A percentile compares a stretch with the other conserved stretches of the same genome.
Conservation (phyloP, 2,329 filamentous ascomycete species). For the Arthrobotrys conoides region DNA sequence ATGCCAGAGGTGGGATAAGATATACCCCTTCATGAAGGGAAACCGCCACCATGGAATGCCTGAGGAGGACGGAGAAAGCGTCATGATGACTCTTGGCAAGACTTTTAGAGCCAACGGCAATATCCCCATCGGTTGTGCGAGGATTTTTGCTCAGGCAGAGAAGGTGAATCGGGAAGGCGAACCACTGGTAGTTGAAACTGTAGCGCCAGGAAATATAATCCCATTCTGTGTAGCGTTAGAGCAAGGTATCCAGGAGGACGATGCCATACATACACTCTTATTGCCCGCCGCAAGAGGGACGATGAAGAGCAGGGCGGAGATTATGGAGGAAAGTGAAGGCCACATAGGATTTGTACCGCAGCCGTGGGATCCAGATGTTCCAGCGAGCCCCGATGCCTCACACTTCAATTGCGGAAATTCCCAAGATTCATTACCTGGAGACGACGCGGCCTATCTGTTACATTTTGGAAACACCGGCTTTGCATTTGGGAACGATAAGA, state of each 20-base stretch:
- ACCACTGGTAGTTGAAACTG: conserved; percentile 40
- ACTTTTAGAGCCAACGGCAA: conserved; percentile 58
- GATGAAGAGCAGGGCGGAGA: conserved; percentile 29
- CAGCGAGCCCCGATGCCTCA: conserved; percentile 28
- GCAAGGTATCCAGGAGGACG: conserved; percentile 50
- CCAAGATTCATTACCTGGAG: conserved; percentile 43
- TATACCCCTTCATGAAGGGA: conserved; percentile 56
- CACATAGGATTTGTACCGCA: conserved; percentile 24
- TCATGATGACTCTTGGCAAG: conserved; percentile 57
- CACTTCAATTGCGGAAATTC: conserved; percentile 9
- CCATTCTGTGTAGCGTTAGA: conserved; percentile 57
- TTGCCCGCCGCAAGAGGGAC: conserved; percentile 7
- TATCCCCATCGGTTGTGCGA: conserved; percentile 49
- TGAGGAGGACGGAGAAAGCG: conserved; percentile 45
- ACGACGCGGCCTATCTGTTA: conserved; percentile 51
- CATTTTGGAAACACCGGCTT: conserved; percentile 47
- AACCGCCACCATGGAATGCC: conserved; percentile 51
- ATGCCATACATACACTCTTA: conserved; percentile 46
- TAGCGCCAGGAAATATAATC: conserved; percentile 52
- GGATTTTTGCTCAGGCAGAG: conserved; percentile 41
- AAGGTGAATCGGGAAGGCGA: conserved; percentile 5
- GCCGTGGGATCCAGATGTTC: conserved; percentile 48
- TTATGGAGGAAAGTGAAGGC: conserved; percentile 38
- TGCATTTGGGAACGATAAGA: conserved; percentile 28
- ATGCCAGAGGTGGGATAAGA: conserved; percentile 60